Evolutionary conservation across 2,329 filamentous ascomycete species (phyloP).

Genomic region (Sporothrix humicola): DNA sequence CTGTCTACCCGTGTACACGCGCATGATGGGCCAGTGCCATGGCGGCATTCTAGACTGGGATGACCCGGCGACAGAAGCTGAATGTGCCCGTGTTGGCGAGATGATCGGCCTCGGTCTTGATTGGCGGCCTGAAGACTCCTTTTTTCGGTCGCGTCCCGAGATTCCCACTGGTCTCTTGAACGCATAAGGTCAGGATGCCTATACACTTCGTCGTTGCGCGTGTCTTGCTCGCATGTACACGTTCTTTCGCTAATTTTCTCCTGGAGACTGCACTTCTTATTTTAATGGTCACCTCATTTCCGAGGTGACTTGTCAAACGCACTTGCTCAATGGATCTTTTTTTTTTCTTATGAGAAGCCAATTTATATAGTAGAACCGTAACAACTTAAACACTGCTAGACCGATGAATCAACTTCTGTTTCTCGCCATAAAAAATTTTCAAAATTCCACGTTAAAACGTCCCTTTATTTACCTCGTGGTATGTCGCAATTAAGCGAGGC

Average conservation of each 20-base stretch:
- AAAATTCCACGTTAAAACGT: neutral
- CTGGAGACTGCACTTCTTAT: neutral
- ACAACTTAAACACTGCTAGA: constrained; percentile 6
- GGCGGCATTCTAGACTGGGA: constrained; percentile 53
- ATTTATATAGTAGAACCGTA: neutral
- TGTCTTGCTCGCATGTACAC: no score
- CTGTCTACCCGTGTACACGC: constrained; percentile 35
- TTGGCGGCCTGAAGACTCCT: constrained; percentile 47
- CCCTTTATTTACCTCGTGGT: neutral
- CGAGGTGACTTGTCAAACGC: neutral
- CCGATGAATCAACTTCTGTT: neutral
- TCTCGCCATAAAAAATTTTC: neutral
- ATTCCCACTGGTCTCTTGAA: constrained; percentile 36
- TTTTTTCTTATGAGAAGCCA: neutral
- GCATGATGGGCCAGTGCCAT: constrained; percentile 32
- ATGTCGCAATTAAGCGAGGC: neutral
- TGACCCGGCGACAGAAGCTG: constrained; percentile 46
- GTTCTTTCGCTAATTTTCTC: neutral
- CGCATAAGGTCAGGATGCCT: neutral
- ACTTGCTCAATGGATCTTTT: neutral
- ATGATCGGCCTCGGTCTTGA: constrained; percentile 44
- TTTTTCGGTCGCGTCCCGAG: constrained; percentile 41
- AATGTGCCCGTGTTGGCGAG: constrained; percentile 38
- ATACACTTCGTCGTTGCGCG: no score
- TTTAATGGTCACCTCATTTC: no score